Base-by-base conservation (phyloP, 805 yeast genomes). In the Cyberlindnera saturnus region DNA sequence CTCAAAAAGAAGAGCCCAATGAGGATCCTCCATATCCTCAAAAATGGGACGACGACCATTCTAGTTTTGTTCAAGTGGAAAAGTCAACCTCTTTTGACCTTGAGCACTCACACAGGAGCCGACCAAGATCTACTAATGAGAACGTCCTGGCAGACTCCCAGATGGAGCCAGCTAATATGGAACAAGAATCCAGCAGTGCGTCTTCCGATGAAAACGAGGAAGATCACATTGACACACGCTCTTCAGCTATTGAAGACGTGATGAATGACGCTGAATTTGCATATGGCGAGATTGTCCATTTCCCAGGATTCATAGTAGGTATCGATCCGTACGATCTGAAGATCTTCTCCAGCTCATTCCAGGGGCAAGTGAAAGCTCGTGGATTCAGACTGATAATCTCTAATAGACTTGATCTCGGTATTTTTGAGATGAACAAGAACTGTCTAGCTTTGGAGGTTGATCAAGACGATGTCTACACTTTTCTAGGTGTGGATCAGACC, bases 361-460 rank as follows among this genome's bases (percentile, higher is more conserved):
- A 48, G 3, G 42, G 43, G 4, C 18, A 42, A 11, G 32, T 42
- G 3, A 41, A 31, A 9, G 32, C 43, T 4, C 47, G 46, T 3
- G 50, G 43, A 32, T 51, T 53, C 34, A 44, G 47, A 30, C 15
- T 53, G 10, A 19, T 47, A 1, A 44, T 53, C n/a, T 47, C 57
- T 8, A 51, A 53, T 38, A 35, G n/a, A 5, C 11, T 19, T 2
- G 29, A 33, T 14, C 7, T 34, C 6, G 39, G 37, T 3, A 10
- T 35, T 1, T 49, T 43, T 14, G n/a, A 42, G 14, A 7, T 43
- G 6, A 49, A 51, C 17, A 46, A 44, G 16, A 51, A 53, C 17
- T 51, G 54, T 23, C 20, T 53, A 3, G 31, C 46, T 3, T 15
- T 51, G 6, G 52, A 51, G 18, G 43, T 49, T 15, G 32, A 30